Conservation (phyloP, 768 basidiomycete species). For the Boletellus emodensis region DNA sequence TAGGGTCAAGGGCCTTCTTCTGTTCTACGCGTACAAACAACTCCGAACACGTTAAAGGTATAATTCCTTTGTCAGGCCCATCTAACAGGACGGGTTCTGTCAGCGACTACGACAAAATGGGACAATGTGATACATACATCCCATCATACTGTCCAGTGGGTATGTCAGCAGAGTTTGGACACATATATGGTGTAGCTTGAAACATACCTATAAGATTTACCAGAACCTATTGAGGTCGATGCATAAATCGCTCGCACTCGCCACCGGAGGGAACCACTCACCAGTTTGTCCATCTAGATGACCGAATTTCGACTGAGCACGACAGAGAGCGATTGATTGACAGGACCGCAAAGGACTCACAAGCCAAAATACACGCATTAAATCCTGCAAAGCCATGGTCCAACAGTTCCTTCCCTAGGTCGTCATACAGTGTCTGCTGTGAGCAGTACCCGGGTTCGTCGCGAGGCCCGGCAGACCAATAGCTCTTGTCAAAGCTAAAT, state of each 20-base stretch:
- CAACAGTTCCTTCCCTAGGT: conserved; percentile 89
- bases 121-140: conserved; percentile 56
- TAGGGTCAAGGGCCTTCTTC: conserved; percentile 59
- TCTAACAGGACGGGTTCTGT: conserved; percentile 44
- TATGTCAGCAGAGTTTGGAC: conserved; percentile 6
- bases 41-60: conserved; percentile 91
- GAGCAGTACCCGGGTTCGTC: conserved; percentile 91
- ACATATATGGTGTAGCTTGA: neutral
- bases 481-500: conserved; percentile 96
- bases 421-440: conserved; percentile 92
- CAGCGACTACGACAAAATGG: conserved; percentile 1
- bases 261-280: conserved; percentile 35
- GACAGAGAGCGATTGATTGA: conserved; percentile 1
- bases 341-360: conserved; percentile 50
- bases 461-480: conserved; percentile 91
- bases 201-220: conserved; percentile 85
- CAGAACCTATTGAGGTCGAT: conserved; percentile 56
- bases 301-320: neutral
- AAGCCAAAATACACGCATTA: conserved; percentile 98
- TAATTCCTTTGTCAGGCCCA: conserved; percentile 94
- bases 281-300: conserved; percentile 76
- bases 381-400: conserved; percentile 96
- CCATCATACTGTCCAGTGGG: conserved; percentile 74
- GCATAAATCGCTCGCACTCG: conserved; percentile 4
- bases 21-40: conserved; percentile 79